phyloP scores from a whole-genome alignment of 768 basidiomycete species.

The Boletus rubescentipes region DNA sequence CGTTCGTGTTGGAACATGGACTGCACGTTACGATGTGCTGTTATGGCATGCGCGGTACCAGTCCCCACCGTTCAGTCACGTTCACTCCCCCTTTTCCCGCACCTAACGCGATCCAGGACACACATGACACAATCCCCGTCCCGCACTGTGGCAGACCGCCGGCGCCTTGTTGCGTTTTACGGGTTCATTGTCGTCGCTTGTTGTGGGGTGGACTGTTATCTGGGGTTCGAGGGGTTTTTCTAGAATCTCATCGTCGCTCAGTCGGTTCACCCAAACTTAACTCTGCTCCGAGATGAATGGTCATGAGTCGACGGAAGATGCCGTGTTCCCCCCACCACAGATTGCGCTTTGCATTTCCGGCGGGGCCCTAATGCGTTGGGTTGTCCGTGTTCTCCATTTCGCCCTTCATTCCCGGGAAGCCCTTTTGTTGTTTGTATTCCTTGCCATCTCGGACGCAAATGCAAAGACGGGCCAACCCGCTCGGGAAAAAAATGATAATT shows the following conservation, averaged over 20 bases:
- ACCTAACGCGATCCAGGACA: slow-evolving; percentile 5
- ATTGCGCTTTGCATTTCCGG: background rate
- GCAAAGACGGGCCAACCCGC: background rate
- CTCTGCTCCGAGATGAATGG: slow-evolving; percentile 1
- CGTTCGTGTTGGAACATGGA: background rate
- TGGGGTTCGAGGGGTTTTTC: background rate
- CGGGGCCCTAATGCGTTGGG: background rate
- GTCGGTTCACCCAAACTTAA: background rate
- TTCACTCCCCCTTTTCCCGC: background rate
- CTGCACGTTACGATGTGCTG: slow-evolving; percentile 2
- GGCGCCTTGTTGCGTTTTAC: slow-evolving; percentile 2
- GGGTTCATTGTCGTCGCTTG: slow-evolving; percentile 8
- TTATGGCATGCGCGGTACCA: slow-evolving; percentile 16
- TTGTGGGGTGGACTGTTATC: background rate
- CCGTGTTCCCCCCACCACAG: slow-evolving; percentile 1
- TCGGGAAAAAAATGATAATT: background rate
- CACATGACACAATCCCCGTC: background rate
- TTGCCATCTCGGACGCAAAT: background rate
- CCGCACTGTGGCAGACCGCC: slow-evolving; percentile 1
- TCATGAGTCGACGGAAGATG: slow-evolving; percentile 2
- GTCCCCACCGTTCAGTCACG: background rate
- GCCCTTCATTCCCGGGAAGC: slow-evolving; percentile 8
- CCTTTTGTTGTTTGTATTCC: background rate
- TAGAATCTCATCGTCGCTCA: background rate
- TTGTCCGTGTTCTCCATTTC: background rate